Base-by-base conservation (phyloP, 306 rosid species). In the Acacia melanoxylon region DNA sequence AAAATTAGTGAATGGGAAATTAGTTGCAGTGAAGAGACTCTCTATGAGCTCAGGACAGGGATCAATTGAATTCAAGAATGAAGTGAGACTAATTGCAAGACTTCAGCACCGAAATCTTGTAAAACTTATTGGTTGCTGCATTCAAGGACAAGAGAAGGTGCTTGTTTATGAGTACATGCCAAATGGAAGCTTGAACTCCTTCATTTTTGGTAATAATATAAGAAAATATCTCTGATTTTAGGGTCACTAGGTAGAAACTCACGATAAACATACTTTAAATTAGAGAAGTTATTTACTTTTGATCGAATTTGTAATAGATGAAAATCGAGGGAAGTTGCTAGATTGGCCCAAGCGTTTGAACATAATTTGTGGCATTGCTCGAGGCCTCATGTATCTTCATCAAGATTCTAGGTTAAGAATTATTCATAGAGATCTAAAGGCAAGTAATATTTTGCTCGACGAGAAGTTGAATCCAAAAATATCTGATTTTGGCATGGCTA, bases 331-430 rank as follows among this genome's bases (percentile, higher is more conserved):
- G 3, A 56, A 75, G 4, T 56, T 75, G 22, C 9, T 75, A 4
- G 79, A 75, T 58, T 75, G 79, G 68, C 41, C 84, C 1, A 84
- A 74, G 27, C 87, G 87, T 56, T 83, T 74, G 51, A 61, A 86
- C 19, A 88, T 88, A 16, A 86, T 88, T 14, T 78, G 74, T 0
- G 83, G 87, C n/a, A 86, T 86, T 75, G 85, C 87, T 33, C 74
- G 81, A 17, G 91, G 87, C 8, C 79, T 88, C 61, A 85, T 88
- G 24, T 88, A 88, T 83, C 85, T 88, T 17, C 87, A 88, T 73
- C 84, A 83, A 37, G 89, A 86, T 52, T 88, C 91, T 0, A 83
- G 89, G 67, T 37, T 88, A n/a, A 79, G 88, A 58, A 85, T 85
- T 59, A 59, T 87, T 63, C 86, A 87, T 48, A 82, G 88, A 85